These are phyloP conservation scores for Parathielavia hyrcaniae DNA, from an alignment of 495 filamentous ascomycete species.

Conservation along the genomic window DNA sequence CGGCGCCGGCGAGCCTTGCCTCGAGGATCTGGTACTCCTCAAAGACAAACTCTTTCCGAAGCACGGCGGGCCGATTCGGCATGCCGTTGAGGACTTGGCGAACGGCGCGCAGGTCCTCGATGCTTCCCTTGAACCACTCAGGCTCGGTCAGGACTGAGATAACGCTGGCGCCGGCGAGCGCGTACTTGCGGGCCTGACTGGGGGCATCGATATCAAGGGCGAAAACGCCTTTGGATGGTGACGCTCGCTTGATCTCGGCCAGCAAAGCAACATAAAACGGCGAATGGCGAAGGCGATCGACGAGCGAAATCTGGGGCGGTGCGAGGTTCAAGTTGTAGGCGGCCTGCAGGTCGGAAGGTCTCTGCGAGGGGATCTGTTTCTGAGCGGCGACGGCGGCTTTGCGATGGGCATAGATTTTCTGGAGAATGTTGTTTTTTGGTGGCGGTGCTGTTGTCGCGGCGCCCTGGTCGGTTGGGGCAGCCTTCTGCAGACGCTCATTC, in stretches of 20 bases:
- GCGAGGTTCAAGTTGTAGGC: constrained; percentile 76
- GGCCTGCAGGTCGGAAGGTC: constrained; percentile 79
- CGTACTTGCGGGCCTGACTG: constrained; percentile 84
- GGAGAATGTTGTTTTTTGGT: constrained; percentile 79
- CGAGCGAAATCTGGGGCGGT: constrained; percentile 79
- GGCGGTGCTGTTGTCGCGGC: constrained; percentile 21
- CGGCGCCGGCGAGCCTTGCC: constrained; percentile 85
- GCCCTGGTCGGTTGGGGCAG: constrained; percentile 16
- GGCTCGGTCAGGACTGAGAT: constrained; percentile 98
- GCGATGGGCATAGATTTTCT: constrained; percentile 85
- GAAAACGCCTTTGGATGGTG: constrained; percentile 93
- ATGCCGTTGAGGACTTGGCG: constrained; percentile 82
- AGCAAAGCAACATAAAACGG: constrained; percentile 78
- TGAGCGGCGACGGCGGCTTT: constrained; percentile 71
- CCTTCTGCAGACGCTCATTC: constrained; percentile 53
- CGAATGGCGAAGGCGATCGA: constrained; percentile 68
- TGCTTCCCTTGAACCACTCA: constrained; percentile 96
- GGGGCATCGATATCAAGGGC: constrained; percentile 81
- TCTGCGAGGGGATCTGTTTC: constrained; percentile 77
- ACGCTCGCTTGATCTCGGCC: constrained; percentile 96
- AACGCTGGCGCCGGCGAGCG: constrained; percentile 86
- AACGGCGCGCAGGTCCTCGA: constrained; percentile 86
- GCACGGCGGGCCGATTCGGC: constrained; percentile 81
- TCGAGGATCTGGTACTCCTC: constrained; percentile 98
- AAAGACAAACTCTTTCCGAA: constrained; percentile 97